Base-by-base conservation (phyloP, 1,139 yeast genomes). In the Suhomyces taliae region DNA sequence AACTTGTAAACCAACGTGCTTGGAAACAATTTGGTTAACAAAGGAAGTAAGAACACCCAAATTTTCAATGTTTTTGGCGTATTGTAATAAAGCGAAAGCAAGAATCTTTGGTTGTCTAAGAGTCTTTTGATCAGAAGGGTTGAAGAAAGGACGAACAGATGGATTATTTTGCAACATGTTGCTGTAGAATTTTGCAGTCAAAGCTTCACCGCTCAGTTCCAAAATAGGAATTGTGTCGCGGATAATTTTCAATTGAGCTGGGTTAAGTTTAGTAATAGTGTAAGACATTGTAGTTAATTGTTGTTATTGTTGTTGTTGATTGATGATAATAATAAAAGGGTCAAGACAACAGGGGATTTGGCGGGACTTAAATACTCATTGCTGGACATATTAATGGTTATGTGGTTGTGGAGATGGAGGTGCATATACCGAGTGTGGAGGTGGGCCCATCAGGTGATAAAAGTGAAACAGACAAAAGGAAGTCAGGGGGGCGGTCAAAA, bases 1-100 rank as follows among this genome's bases (percentile, higher is more conserved):
- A 39, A 85, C 75, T 57, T 79, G 81, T 49, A 85, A 67, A 41
- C 88, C 87, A 51, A 82, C 83, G 55, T 85, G 90, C 63, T 84
- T 85, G 52, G 73, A 74, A 35, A 81, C 86, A 57, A 85, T 82
- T 53, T 81, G 82, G 43, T 76, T 69, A 11, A 85, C 88, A 53
- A 82, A 80, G 1, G 68, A 78, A 11, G 72, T 58, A 44, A 85
- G 69, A 19, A 78, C 82, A 7, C 78, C 67, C 48, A 85, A 64
- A 50, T 83, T 78, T 54, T 85, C 85, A 50, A 85, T 83, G 61
- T 83, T 75, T 56, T 79, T 72, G 9, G 90, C 90, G 53, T 85
- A 85, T 37, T 80, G 75, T 40, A 83, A 66, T 38, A 85, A 70
- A 1, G 90, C 79, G 54, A 72, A 78, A 1, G 90, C 90, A 46